A percentile compares a stretch with the other conserved stretches of the same genome.
Evolutionary conservation across 1,139 yeast species (phyloP).

Genomic region (Zygoascus hellenicus): DNA sequence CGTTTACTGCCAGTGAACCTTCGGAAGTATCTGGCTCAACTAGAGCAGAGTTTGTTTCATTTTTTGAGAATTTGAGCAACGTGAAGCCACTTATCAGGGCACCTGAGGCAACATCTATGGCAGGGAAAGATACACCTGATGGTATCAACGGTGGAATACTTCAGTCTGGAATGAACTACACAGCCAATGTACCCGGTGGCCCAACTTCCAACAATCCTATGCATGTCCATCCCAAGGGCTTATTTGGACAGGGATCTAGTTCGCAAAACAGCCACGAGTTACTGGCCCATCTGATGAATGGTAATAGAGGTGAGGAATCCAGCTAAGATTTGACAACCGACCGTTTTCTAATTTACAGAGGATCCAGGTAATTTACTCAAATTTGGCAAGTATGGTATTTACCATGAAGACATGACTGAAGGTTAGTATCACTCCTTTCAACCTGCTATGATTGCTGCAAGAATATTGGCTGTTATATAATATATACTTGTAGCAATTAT

Average conservation of each 20-base stretch:
- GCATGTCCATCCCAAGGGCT: slow-evolving; percentile 16
- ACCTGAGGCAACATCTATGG: background rate
- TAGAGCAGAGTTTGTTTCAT: slow-evolving; percentile 11
- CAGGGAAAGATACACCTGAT: background rate
- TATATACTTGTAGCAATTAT: slow-evolving; percentile 6
- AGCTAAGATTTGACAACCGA: background rate
- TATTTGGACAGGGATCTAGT: slow-evolving; percentile 19
- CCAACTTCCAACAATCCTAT: slow-evolving; percentile 26
- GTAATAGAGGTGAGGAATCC: slow-evolving; percentile 14
- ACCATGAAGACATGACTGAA: background rate
- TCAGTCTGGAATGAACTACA: slow-evolving; percentile 6
- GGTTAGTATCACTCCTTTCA: background rate
- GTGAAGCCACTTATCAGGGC: background rate
- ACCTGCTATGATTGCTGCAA: background rate
- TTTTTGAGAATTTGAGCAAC: slow-evolving; percentile 15
- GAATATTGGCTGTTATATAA: background rate
- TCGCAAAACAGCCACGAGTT: slow-evolving; percentile 33
- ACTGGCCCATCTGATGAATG: slow-evolving; percentile 36
- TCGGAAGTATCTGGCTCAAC: slow-evolving; percentile 3
- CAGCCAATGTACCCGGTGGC: slow-evolving; percentile 16
- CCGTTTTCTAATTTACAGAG: slow-evolving; percentile 1
- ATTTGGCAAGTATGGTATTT: background rate
- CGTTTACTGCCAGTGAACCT: slow-evolving; percentile 35
- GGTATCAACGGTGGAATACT: background rate
- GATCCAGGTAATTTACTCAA: background rate